These are phyloP conservation scores for Pseudofabraea citricarpa DNA, from an alignment of 2,329 filamentous ascomycete genomes.

Conservation along the genomic window DNA sequence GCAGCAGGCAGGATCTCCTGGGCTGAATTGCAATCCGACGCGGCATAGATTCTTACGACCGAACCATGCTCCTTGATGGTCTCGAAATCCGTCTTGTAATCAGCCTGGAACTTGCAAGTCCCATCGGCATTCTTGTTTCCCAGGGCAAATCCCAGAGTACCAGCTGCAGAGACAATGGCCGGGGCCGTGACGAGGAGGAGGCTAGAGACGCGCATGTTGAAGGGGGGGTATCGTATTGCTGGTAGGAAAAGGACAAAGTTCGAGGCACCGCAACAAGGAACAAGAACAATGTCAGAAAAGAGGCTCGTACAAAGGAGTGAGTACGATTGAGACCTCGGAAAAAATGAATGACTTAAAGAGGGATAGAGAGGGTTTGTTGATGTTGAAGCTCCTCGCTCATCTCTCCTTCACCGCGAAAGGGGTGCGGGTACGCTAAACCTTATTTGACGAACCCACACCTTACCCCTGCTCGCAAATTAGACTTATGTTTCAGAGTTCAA, in stretches of 20 bases:
- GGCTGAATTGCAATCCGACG: slow-evolving; percentile 61
- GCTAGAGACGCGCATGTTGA: slow-evolving; percentile 10
- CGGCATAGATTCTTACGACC: slow-evolving; percentile 63
- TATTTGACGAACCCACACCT: too few species aligned
- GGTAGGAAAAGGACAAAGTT: too few species aligned
- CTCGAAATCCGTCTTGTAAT: slow-evolving; percentile 64
- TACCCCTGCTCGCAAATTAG: too few species aligned
- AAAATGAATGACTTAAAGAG: not conserved
- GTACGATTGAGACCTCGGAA: slow-evolving; percentile 4
- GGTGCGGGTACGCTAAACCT: too few species aligned
- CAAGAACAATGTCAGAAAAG: slow-evolving; percentile 4
- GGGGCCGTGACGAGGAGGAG: slow-evolving; percentile 32
- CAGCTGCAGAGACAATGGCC: slow-evolving; percentile 43
- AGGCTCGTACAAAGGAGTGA: slow-evolving; percentile 12
- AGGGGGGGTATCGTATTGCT: too few species aligned
- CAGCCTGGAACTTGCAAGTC: slow-evolving; percentile 54
- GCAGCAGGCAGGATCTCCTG: slow-evolving; percentile 61
- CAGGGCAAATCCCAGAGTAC: slow-evolving; percentile 60
- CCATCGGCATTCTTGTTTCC: slow-evolving; percentile 59
- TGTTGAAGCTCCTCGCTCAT: not conserved
- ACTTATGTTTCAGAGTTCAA: not conserved
- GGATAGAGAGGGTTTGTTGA: not conserved
- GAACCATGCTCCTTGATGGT: slow-evolving; percentile 45
- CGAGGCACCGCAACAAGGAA: slow-evolving; percentile 7
- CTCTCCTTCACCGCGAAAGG: not conserved